These are phyloP conservation scores for Lachancea quebecensis DNA, from an alignment of 805 yeast genomes.

Conservation along the genomic window DNA sequence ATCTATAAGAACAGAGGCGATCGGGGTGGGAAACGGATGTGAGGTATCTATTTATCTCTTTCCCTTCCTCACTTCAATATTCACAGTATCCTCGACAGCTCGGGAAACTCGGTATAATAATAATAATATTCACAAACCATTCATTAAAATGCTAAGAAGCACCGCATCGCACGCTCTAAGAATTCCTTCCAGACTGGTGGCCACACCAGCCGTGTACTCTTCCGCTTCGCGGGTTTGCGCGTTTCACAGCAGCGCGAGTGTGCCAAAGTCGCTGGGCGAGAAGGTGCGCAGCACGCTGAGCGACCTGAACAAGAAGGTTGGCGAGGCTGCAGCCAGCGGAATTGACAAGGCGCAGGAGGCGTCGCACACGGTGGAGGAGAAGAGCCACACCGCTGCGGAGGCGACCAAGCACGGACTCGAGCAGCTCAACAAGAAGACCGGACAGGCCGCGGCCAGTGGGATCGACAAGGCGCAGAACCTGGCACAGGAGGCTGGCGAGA, in stretches of 20 bases:
- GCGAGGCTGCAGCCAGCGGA: conserved; percentile 21
- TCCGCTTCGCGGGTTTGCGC: neutral
- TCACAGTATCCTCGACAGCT: neutral
- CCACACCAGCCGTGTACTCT: neutral
- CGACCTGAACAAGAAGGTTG: conserved; percentile 21
- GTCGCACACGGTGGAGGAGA: conserved; percentile 10
- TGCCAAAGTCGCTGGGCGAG: conserved; percentile 3
- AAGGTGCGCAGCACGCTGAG: conserved; percentile 18
- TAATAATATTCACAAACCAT: too few relatives aligned
- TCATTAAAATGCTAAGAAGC: neutral
- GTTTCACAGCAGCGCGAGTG: neutral
- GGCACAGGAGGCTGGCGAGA: conserved; percentile 5
- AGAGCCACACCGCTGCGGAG: conserved; percentile 4
- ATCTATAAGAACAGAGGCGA: too few relatives aligned
- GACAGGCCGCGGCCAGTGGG: conserved; percentile 21
- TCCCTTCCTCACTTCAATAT: neutral
- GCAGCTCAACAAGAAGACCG: conserved; percentile 20
- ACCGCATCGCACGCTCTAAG: neutral
- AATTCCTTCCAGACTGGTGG: neutral
- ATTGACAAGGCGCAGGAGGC: conserved; percentile 23
- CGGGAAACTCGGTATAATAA: too few relatives aligned
- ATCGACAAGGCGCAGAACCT: conserved; percentile 23
- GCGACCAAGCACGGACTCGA: conserved; percentile 17
- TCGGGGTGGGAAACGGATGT: too few relatives aligned
- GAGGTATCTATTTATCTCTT: too few relatives aligned